Evolutionary conservation across 345 rosid genomes (phyloP).

Genomic region (Eucalyptus rudis): DNA sequence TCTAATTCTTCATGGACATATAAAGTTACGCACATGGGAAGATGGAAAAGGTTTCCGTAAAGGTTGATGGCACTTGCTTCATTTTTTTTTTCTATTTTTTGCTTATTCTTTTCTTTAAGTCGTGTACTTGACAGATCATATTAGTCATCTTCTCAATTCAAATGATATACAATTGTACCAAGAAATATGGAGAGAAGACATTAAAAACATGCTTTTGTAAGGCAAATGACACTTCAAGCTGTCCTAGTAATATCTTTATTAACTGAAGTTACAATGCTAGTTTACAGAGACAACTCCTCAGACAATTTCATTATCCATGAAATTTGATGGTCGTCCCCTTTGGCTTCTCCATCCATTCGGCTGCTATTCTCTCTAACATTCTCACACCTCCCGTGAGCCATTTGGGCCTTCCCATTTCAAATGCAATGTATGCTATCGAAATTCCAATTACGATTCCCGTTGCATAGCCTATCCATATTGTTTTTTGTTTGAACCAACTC

Average conservation of each 20-base stretch:
- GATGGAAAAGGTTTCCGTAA: not conserved
- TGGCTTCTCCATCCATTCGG: not conserved
- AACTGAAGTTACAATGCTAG: not conserved
- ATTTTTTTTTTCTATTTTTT: not conserved
- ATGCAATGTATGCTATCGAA: not conserved
- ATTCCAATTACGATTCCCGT: not conserved
- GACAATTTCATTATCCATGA: not conserved
- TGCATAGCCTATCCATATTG: not conserved
- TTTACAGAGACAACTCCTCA: rapidly evolving
- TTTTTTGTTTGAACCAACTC: not conserved
- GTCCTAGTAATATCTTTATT: rapidly evolving
- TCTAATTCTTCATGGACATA: not conserved
- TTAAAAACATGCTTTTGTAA: not conserved
- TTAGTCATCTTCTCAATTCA: not conserved
- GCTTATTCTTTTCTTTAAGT: not conserved
- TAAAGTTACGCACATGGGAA: not conserved
- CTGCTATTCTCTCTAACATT: not conserved
- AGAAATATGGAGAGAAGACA: not conserved
- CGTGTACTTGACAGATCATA: not conserved
- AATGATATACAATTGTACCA: not conserved
- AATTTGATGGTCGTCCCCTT: not conserved
- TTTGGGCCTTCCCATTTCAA: not conserved
- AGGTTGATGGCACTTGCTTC: not conserved
- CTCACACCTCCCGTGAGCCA: not conserved
- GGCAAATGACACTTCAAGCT: not conserved